phyloP scores from a whole-genome alignment of 352 stramenopile genomes.

The Phytophthora macrochlamydospora region DNA sequence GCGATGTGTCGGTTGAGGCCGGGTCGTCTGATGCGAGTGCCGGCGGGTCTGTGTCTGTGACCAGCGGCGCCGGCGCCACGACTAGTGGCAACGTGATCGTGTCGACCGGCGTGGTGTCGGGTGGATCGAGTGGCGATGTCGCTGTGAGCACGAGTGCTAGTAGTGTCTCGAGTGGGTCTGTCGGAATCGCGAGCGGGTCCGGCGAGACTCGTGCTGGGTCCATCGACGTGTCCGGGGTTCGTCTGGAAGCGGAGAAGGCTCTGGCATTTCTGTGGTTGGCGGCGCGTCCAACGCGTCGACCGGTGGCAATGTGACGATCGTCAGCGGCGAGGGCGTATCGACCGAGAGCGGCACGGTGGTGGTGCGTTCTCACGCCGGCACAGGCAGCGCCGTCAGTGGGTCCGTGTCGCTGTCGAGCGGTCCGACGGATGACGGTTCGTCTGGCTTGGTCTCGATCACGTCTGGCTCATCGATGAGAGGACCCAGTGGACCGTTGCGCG shows the following conservation, averaged over 20 bases:
- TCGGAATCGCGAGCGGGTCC: background rate
- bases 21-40: background rate
- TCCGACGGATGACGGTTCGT: constrained; percentile 13
- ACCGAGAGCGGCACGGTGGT: background rate
- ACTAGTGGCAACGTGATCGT: constrained; percentile 1
- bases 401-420: constrained; percentile 24
- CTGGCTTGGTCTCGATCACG: constrained; percentile 11
- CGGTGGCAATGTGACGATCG: constrained; percentile 1
- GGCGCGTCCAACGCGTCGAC: constrained; percentile 6
- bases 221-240: constrained; percentile 13
- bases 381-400: constrained; percentile 11
- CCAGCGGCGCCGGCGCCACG: background rate
- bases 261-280: constrained; percentile 8
- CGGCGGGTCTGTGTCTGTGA: background rate
- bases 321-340: background rate
- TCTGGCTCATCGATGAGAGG: background rate
- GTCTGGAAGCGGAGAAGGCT: constrained; percentile 14
- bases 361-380: constrained; percentile 5
- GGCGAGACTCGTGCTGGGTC: constrained; percentile 6
- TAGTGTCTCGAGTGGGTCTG: background rate
- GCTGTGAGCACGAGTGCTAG: background rate
- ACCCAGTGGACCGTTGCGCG: background rate
- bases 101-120: background rate
- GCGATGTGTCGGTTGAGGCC: background rate
- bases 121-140: background rate